Percentiles rank a stretch among this genome's conserved stretches.
phyloP scores from a whole-genome alignment of 768 basidiomycete species.

The Boletus edulis region DNA sequence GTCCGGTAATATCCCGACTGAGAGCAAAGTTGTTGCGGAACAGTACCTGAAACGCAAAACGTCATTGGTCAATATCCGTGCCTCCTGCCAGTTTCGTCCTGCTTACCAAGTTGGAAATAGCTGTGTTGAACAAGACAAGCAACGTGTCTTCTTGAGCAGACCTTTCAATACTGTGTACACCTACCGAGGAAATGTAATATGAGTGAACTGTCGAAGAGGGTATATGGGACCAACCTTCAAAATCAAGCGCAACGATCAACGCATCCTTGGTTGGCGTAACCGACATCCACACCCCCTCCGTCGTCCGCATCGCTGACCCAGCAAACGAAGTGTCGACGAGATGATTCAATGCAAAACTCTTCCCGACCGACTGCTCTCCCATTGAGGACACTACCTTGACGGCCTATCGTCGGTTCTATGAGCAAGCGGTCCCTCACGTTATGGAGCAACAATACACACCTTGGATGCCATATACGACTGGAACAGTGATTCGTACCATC shows the following conservation, averaged over 20 bases:
- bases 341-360: slow-evolving; percentile 58
- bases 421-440: too few species aligned
- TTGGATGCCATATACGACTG: slow-evolving; percentile 60
- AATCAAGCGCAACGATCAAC: slow-evolving; percentile 59
- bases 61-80: not conserved
- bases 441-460: slow-evolving; percentile 25
- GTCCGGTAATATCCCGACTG: slow-evolving; percentile 57
- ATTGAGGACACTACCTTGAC: slow-evolving; percentile 66
- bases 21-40: slow-evolving; percentile 68
- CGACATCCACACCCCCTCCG: slow-evolving; percentile 68
- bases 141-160: slow-evolving; percentile 63
- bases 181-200: slow-evolving; percentile 16
- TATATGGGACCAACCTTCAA: slow-evolving; percentile 44
- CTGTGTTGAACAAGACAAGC: slow-evolving; percentile 63
- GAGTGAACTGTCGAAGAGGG: not conserved
- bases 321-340: slow-evolving; percentile 64
- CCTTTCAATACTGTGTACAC: slow-evolving; percentile 63
- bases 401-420: slow-evolving; percentile 34
- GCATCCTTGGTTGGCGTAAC: slow-evolving; percentile 56
- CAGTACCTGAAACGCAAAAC: slow-evolving; percentile 41
- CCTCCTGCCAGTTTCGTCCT: not conserved
- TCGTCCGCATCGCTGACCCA: slow-evolving; percentile 63
- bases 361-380: slow-evolving; percentile 68
- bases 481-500: slow-evolving; percentile 66
- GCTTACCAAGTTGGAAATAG: slow-evolving; percentile 59